phyloP scores from a whole-genome alignment of 108 stramenopile species.

The Skeletonema tropicum region DNA sequence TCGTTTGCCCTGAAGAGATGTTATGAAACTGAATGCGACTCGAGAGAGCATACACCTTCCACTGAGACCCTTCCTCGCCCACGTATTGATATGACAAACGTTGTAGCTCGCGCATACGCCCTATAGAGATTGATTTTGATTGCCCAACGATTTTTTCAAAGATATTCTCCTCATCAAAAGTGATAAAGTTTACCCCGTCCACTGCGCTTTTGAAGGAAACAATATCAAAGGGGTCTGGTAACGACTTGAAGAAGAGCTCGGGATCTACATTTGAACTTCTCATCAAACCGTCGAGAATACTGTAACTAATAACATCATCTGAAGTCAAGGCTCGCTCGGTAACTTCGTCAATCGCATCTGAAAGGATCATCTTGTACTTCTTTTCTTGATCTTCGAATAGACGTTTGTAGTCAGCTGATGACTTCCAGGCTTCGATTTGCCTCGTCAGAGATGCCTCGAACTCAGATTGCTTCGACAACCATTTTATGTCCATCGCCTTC shows the following conservation, averaged over 20 bases:
- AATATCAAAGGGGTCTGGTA: neutral
- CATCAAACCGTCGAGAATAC: slow-evolving; percentile 30
- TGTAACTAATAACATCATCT: slow-evolving; percentile 21
- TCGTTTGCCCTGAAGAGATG: slow-evolving; percentile 16
- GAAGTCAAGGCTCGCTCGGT: slow-evolving; percentile 20
- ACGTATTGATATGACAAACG: slow-evolving; percentile 14
- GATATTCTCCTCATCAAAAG: neutral
- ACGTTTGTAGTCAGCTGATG: slow-evolving; percentile 18
- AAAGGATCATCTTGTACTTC: slow-evolving; percentile 13
- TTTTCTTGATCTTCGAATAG: slow-evolving; percentile 27
- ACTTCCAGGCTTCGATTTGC: slow-evolving; percentile 14
- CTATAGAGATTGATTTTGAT: neutral
- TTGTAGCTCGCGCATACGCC: slow-evolving; percentile 13
- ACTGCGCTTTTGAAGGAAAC: slow-evolving; percentile 17
- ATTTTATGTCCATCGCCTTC: slow-evolving; percentile 12
- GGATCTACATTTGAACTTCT: neutral
- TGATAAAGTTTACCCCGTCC: slow-evolving; percentile 5
- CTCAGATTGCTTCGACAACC: slow-evolving; percentile 18
- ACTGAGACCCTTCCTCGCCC: slow-evolving; percentile 24
- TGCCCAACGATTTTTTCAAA: slow-evolving; percentile 7
- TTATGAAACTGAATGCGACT: slow-evolving; percentile 20
- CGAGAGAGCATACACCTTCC: slow-evolving; percentile 32
- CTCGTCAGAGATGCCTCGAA: slow-evolving; percentile 7
- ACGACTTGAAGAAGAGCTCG: neutral
- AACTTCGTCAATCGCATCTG: slow-evolving; percentile 13